These are phyloP conservation scores for Malus hybrid DNA, from an alignment of 331 rosid genomes.

Conservation along the genomic window DNA sequence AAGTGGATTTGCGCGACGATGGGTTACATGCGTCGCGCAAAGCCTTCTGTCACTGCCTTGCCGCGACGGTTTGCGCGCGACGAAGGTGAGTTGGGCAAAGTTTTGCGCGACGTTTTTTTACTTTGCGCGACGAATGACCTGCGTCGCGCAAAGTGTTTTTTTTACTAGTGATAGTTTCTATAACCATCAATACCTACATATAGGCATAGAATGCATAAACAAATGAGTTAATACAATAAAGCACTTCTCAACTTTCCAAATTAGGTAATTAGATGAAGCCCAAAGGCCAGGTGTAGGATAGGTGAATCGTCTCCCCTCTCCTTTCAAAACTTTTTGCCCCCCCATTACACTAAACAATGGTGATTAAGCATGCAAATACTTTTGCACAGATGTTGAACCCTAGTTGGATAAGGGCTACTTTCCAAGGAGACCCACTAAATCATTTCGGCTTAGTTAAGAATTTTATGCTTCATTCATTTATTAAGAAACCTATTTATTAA, in stretches of 20 bases:
- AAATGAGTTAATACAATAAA: slow-evolving; percentile 20
- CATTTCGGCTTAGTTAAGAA: slow-evolving; percentile 6
- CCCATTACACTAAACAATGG: slow-evolving; percentile 31
- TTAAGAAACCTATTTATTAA: neutral
- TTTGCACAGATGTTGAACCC: slow-evolving; percentile 26
- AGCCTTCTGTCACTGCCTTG: too few relatives aligned
- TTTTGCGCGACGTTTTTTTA: too few relatives aligned
- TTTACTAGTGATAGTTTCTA: slow-evolving; percentile 1
- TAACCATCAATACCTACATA: slow-evolving; percentile 40
- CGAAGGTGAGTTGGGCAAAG: too few relatives aligned
- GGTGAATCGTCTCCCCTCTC: slow-evolving; percentile 27
- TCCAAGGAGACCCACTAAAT: slow-evolving; percentile 33
- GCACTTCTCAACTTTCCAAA: slow-evolving; percentile 19
- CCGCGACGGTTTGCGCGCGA: too few relatives aligned
- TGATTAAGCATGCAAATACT: slow-evolving; percentile 5
- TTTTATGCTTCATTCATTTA: neutral
- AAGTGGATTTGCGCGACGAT: too few relatives aligned
- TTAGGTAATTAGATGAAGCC: slow-evolving; percentile 16
- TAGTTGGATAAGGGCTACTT: slow-evolving; percentile 30
- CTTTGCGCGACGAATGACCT: too few relatives aligned
- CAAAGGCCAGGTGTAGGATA: slow-evolving; percentile 32
- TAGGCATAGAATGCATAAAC: slow-evolving; percentile 9
- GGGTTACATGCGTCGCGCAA: too few relatives aligned
- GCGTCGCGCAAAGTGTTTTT: too few relatives aligned
- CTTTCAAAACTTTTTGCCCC: slow-evolving; percentile 12